Conservation (phyloP, 257 asterid genomes). For the Cordia subcordata region DNA sequence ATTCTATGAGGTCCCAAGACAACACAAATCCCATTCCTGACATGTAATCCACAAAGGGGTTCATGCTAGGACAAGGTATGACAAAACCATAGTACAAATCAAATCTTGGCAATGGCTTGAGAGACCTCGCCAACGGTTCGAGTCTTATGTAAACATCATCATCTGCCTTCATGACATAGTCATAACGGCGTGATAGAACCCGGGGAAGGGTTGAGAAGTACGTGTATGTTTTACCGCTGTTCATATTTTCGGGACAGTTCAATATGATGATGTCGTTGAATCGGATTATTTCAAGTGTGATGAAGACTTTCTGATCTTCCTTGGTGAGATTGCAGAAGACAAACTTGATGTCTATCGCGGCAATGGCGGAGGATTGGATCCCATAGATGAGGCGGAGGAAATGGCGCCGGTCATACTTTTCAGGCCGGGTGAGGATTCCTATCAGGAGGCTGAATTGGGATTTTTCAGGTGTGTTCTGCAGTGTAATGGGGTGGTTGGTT, state of each 20-base stretch:
- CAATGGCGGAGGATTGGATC: constrained; percentile 35
- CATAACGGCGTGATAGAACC: constrained; percentile 34
- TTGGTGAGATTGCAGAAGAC: constrained; percentile 60
- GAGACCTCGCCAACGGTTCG: constrained; percentile 42
- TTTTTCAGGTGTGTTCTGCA: constrained; percentile 7
- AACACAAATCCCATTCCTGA: constrained; percentile 78
- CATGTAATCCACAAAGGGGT: constrained; percentile 68
- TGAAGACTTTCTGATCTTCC: constrained; percentile 36
- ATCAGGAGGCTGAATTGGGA: constrained; percentile 43
- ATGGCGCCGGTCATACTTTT: constrained; percentile 54
- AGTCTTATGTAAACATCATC: constrained; percentile 71
- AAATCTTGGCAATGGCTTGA: constrained; percentile 39
- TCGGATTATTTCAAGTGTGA: constrained; percentile 64
- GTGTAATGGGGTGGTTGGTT: constrained; percentile 8
- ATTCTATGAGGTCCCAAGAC: constrained; percentile 78
- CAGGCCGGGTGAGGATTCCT: constrained; percentile 62
- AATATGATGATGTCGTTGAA: constrained; percentile 57
- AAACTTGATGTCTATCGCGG: constrained; percentile 49
- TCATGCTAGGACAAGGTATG: constrained; percentile 72
- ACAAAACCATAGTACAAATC: constrained; percentile 75
- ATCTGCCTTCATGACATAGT: constrained; percentile 82
- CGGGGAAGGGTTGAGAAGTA: constrained; percentile 65
- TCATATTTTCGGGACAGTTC: constrained; percentile 67
- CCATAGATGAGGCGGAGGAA: constrained; percentile 75
- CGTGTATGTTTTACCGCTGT: constrained; percentile 57